Evolutionary conservation across 78 protist genomes (phyloP), one percentile per base, ranked within the genome.

Genomic region (Cavenderia fasciculata): DNA sequence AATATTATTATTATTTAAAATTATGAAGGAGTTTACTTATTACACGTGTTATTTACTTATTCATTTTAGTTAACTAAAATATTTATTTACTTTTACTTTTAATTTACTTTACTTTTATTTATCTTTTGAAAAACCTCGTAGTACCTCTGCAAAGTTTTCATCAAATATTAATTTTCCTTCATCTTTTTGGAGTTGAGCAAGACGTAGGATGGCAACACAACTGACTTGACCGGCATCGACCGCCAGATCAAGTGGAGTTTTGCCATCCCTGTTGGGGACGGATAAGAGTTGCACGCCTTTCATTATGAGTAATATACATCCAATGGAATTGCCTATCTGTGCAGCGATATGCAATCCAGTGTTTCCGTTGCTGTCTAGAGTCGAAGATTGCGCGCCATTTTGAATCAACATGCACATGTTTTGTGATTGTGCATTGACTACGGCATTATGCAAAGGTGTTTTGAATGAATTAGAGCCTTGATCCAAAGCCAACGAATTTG

Each of bases 121-220:
- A n/a, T 63, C 72, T 63, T 40, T 63, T 33, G 72, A 63, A n/a
- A 63, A 63, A 40, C 72, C 72, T 40, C 72, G 2, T 33, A 82
- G 33, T 1, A 82, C 76, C 31, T 82, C 90, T 16, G 90, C 90
- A 46, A 82, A 82, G 16, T 59, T 31, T 56, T 82, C 90, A 41
- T 82, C 90, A 31, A 82, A 82, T 38, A 11, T 59, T 18, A 29
- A 16, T 82, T 82, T 82, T 14, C 90, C 90, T 82, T 82, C 90
- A 56, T 82, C 90, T 25, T 54, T 63, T 68, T 82, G 90, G 12
- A 82, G 61, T 56, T 56, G 69, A n/a, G 93, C 93, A 5, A 87
- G 73, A 54, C 93, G 74, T 27, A 87, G 56, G 0, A 87, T 75
- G 2, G 93, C 78, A n/a, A 87, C 93, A 74, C 93, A 74, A 38